Evolutionary conservation across 768 basidiomycete genomes (phyloP).

Genomic region (Multifurca ochricompacta): DNA sequence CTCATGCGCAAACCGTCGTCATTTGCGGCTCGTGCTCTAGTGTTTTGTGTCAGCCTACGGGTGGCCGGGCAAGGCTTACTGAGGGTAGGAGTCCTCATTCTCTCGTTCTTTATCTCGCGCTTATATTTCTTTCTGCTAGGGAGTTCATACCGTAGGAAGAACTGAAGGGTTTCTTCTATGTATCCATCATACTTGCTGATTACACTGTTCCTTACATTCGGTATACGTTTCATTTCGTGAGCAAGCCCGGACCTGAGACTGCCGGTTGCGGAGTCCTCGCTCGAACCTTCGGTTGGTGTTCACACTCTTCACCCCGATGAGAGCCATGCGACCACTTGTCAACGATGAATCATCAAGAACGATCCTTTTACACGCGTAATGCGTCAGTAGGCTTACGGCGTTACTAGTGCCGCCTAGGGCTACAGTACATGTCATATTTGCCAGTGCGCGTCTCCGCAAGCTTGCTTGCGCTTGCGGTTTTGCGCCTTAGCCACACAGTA

Average conservation of each 20-base stretch:
- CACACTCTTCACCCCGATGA: background rate
- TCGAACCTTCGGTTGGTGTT: background rate
- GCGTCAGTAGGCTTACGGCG: background rate
- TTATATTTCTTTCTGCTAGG: slow-evolving; percentile 40
- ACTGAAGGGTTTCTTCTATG: slow-evolving; percentile 36
- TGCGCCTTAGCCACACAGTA: background rate
- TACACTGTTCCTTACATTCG: slow-evolving; percentile 18
- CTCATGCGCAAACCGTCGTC: slow-evolving; percentile 97
- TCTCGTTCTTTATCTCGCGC: slow-evolving; percentile 8
- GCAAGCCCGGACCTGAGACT: background rate
- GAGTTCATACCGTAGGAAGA: slow-evolving; percentile 97
- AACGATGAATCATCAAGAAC: background rate
- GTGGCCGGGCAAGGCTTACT: slow-evolving; percentile 95
- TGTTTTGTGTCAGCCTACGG: slow-evolving; percentile 95
- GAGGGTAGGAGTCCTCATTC: slow-evolving; percentile 61
- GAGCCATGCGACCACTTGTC: background rate
- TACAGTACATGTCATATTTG: background rate
- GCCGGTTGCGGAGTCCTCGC: background rate
- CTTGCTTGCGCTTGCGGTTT: too few relatives aligned
- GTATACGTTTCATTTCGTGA: slow-evolving; percentile 41
- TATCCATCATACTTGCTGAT: slow-evolving; percentile 22
- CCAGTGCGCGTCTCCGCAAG: background rate
- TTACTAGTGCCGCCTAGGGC: background rate
- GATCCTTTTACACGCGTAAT: background rate
- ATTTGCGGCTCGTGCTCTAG: slow-evolving; percentile 88